These are phyloP conservation scores for Metschnikowia cerradonensis DNA, from an alignment of 805 yeast genomes.

Conservation along the genomic window DNA sequence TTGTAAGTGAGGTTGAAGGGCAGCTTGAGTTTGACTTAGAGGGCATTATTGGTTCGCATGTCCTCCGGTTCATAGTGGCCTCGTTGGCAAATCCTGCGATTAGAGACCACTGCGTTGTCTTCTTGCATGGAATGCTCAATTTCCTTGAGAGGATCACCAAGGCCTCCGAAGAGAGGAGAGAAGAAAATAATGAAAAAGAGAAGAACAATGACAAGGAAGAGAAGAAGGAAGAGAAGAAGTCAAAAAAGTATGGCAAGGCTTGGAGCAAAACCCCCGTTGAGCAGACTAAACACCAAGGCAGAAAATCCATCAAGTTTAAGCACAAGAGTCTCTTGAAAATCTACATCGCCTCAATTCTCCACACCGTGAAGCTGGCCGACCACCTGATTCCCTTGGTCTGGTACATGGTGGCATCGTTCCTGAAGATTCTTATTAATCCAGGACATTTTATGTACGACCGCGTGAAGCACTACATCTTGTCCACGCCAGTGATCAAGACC, in stretches of 20 bases:
- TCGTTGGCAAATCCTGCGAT: conserved; percentile 38
- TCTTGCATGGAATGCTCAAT: conserved; percentile 44
- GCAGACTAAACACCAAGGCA: conserved; percentile 25
- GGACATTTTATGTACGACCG: conserved; percentile 72
- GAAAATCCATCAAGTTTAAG: conserved; percentile 38
- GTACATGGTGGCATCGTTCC: conserved; percentile 50
- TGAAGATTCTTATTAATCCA: conserved; percentile 61
- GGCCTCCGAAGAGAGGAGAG: conserved; percentile 6
- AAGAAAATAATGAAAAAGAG: background rate
- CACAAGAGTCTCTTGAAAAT: conserved; percentile 55
- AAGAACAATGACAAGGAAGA: too few relatives aligned
- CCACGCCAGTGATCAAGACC: conserved; percentile 44
- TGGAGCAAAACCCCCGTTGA: background rate
- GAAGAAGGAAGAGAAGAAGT: background rate
- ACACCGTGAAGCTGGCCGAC: conserved; percentile 25
- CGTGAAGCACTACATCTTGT: conserved; percentile 59
- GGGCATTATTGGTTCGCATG: conserved; percentile 51
- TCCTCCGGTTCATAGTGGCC: conserved; percentile 49
- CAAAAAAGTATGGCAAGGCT: background rate
- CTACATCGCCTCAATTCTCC: conserved; percentile 45
- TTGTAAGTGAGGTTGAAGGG: conserved; percentile 34
- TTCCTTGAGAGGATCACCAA: conserved; percentile 2
- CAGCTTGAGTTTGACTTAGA: conserved; percentile 46
- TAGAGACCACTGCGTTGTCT: conserved; percentile 35
- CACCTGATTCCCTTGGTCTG: conserved; percentile 33